Conservation (phyloP, 331 rosid species). For the Malus hybrid region DNA sequence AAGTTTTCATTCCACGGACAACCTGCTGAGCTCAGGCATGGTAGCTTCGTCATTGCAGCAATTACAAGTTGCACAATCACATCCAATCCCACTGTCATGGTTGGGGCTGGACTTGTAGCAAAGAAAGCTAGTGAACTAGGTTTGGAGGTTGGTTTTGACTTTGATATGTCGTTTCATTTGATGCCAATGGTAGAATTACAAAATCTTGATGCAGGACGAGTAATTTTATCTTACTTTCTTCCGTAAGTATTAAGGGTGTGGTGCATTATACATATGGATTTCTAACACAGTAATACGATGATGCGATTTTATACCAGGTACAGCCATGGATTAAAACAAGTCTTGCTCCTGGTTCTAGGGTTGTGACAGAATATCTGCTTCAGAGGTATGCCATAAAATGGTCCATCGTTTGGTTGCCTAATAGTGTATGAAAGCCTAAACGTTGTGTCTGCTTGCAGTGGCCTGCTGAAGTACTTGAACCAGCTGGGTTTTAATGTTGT, state of each 20-base stretch:
- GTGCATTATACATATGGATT: too few species aligned
- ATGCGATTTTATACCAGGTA: neutral
- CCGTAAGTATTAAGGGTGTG: too few species aligned
- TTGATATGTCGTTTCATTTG: neutral
- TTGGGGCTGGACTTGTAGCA: neutral
- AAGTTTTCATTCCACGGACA: neutral
- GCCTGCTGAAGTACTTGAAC: constrained; percentile 16
- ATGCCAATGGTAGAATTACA: too few species aligned
- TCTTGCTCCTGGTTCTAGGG: neutral
- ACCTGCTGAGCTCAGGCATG: neutral
- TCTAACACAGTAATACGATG: neutral
- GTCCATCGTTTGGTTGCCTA: neutral
- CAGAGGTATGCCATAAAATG: neutral
- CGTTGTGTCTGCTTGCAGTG: constrained; percentile 9
- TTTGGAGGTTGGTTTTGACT: neutral
- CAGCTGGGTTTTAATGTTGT: constrained; percentile 36
- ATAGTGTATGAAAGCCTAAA: too few species aligned
- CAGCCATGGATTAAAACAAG: neutral
- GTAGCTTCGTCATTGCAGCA: neutral
- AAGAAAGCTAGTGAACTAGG: neutral
- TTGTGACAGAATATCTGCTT: neutral
- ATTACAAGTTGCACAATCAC: neutral
- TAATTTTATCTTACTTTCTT: too few species aligned
- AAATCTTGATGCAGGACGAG: too few species aligned
- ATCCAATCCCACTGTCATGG: neutral